These are phyloP conservation scores for Dendrobium chrysotoxum DNA, from an alignment of 106 monocot species.

Conservation along the genomic window DNA sequence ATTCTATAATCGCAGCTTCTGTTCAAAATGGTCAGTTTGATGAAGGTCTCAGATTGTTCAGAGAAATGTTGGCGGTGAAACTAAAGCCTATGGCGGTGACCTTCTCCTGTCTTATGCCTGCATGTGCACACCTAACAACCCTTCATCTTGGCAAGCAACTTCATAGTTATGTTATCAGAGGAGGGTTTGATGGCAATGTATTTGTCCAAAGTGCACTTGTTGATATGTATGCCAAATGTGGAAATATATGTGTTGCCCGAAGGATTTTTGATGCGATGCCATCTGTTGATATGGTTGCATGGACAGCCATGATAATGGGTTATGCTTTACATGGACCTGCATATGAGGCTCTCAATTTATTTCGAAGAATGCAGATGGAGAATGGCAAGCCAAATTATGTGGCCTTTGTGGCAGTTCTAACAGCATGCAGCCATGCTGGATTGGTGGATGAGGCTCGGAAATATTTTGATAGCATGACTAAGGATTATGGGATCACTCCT, in stretches of 20 bases:
- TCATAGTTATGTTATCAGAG: slow-evolving; percentile 55
- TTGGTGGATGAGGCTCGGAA: slow-evolving; percentile 59
- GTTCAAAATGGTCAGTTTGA: slow-evolving; percentile 80
- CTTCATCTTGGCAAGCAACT: slow-evolving; percentile 70
- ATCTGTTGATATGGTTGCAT: slow-evolving; percentile 51
- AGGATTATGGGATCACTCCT: slow-evolving; percentile 61
- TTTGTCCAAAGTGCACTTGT: slow-evolving; percentile 65
- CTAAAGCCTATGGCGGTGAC: slow-evolving; percentile 54
- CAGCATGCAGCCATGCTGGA: slow-evolving; percentile 89
- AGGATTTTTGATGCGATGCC: slow-evolving; percentile 57
- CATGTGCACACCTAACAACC: slow-evolving; percentile 63
- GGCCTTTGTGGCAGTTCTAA: slow-evolving; percentile 75
- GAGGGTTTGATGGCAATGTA: slow-evolving; percentile 40
- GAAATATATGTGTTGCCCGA: slow-evolving; percentile 49
- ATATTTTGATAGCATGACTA: slow-evolving; percentile 54
- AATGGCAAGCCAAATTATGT: slow-evolving; percentile 63
- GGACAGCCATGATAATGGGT: slow-evolving; percentile 98
- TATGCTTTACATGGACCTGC: slow-evolving; percentile 88
- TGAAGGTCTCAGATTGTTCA: slow-evolving; percentile 58
- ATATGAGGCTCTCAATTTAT: slow-evolving; percentile 59
- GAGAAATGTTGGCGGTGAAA: slow-evolving; percentile 32
- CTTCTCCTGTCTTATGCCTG: slow-evolving; percentile 65
- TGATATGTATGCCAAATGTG: slow-evolving; percentile 88
- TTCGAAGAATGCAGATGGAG: slow-evolving; percentile 53
- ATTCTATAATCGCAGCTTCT: slow-evolving; percentile 69